A percentile compares a stretch with the other conserved stretches of the same genome.
Evolutionary conservation across 805 yeast genomes (phyloP).

Genomic region (Candida qinlingensis): DNA sequence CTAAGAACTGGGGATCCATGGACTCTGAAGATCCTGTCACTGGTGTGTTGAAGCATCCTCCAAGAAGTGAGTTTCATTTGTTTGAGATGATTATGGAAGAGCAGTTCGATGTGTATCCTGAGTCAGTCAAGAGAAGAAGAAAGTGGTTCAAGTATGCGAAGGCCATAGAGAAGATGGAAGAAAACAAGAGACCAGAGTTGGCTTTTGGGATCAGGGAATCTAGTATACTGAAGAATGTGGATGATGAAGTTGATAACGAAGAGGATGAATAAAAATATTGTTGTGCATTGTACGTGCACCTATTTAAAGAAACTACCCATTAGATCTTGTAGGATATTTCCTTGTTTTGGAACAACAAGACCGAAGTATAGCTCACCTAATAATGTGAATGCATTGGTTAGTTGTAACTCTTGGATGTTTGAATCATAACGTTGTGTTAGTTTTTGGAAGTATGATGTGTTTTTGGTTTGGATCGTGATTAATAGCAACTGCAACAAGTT

Average conservation of each 20-base stretch:
- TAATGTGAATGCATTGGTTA: slow-evolving; percentile 42
- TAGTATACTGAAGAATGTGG: slow-evolving; percentile 30
- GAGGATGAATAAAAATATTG: background rate
- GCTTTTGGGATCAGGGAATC: slow-evolving; percentile 58
- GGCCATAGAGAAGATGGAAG: slow-evolving; percentile 54
- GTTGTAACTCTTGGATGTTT: slow-evolving; percentile 29
- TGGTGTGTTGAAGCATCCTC: slow-evolving; percentile 39
- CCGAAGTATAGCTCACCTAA: slow-evolving; percentile 62
- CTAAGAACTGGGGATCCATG: slow-evolving; percentile 36
- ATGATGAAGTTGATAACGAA: background rate
- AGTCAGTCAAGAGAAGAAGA: slow-evolving; percentile 52
- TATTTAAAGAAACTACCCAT: slow-evolving; percentile 59
- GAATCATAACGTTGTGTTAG: slow-evolving; percentile 46
- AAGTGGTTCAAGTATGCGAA: slow-evolving; percentile 71
- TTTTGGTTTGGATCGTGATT: slow-evolving; percentile 48
- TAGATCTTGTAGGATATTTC: slow-evolving; percentile 60
- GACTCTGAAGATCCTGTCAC: slow-evolving; percentile 19
- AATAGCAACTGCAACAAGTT: slow-evolving; percentile 69
- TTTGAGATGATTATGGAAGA: slow-evolving; percentile 65
- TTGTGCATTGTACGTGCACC: background rate
- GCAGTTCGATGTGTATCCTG: slow-evolving; percentile 72
- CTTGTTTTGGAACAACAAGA: slow-evolving; percentile 45
- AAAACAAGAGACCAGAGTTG: slow-evolving; percentile 62
- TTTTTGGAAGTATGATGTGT: slow-evolving; percentile 48
- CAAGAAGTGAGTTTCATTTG: slow-evolving; percentile 83